Evolutionary conservation across 2,329 filamentous ascomycete genomes (phyloP), one percentile per base, ranked within the genome.

Genomic region (Neopestalotiopsis rosae): DNA sequence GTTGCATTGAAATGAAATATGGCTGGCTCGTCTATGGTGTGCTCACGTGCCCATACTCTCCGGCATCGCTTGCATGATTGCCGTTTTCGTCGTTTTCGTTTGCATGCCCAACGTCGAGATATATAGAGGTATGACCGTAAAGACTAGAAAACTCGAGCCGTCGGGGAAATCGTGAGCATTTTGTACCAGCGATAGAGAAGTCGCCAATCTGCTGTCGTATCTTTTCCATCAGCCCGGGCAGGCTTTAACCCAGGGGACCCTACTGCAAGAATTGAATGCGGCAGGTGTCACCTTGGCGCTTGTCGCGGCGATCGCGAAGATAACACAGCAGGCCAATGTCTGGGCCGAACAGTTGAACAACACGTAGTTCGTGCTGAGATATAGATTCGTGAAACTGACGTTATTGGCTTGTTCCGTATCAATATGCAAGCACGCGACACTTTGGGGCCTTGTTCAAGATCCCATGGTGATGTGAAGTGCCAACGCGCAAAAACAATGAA

Each of bases 221-320:
- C 32, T 34, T 28, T 61, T 14, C 14, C 17, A 28, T 57, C 28
- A 30, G 32, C 57, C 57, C 30, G 32, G 57, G 32, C 32, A 61
- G n/a, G 57, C 14, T 38, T 61, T n/a, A 34, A 10, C 32, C 57
- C 57, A 61, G 57, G 24, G 24, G 24, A 28, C 24, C 57, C 14
- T 9, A 52, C 17, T 17, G 45, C 45, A 7, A 9, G 17, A 17
- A 13, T 64, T 28, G 40, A 67, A 67, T 42, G 65, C 65, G 65
- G 65, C 65, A 67, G 65, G 65, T 67, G 65, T 32, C 56, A 67
- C 34, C 30, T 65, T 42, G 24, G 45, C 24, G 62, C 17, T 24
- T 49, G 20, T 52, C 17, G 17, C 45, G 45, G 45, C 45, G 45
- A 52, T 52, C 45, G 45, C 52, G 24, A 42, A 49, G 65, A 59